Conservation (phyloP, 176 grass and related monocot genomes). For the Paspalum notatum region DNA sequence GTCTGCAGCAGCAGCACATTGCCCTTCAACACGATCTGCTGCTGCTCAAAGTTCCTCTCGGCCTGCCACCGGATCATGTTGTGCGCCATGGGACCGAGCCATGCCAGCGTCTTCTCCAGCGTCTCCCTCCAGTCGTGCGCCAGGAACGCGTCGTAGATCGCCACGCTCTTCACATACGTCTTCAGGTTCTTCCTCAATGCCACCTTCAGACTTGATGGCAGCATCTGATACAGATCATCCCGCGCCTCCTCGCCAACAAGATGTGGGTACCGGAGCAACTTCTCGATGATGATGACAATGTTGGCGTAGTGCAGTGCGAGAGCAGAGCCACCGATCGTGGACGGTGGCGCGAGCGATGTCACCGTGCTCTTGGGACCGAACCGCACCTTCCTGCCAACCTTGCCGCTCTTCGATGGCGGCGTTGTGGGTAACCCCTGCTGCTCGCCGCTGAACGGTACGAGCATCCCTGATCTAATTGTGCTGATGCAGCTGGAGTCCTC, state of each 20-base stretch:
- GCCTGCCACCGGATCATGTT: conserved; percentile 90
- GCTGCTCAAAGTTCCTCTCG: conserved; percentile 90
- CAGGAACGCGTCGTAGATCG: conserved; percentile 89
- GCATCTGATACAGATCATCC: conserved; percentile 95
- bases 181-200: conserved; percentile 58
- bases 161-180: conserved; percentile 62
- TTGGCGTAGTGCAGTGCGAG: conserved; percentile 89
- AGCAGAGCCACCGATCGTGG: conserved; percentile 81
- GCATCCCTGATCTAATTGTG: conserved; percentile 59
- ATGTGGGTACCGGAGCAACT: conserved; percentile 87
- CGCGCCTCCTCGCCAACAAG: conserved; percentile 88
- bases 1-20: conserved; percentile 81
- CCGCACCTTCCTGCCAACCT: conserved; percentile 15
- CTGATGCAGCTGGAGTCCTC: conserved; percentile 65
- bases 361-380: conserved; percentile 83
- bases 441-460: conserved; percentile 58
- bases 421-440: conserved; percentile 30
- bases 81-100: conserved; percentile 90
- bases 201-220: conserved; percentile 68
- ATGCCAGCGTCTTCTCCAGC: conserved; percentile 73
- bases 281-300: conserved; percentile 88
- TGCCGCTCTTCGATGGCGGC: conserved; percentile 26
- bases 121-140: conserved; percentile 92
- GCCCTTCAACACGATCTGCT: conserved; percentile 74
- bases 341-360: conserved; percentile 60